Evolutionary conservation across 1,284 basidiomycete genomes (phyloP).

Genomic region (Xerocomus subilludens): DNA sequence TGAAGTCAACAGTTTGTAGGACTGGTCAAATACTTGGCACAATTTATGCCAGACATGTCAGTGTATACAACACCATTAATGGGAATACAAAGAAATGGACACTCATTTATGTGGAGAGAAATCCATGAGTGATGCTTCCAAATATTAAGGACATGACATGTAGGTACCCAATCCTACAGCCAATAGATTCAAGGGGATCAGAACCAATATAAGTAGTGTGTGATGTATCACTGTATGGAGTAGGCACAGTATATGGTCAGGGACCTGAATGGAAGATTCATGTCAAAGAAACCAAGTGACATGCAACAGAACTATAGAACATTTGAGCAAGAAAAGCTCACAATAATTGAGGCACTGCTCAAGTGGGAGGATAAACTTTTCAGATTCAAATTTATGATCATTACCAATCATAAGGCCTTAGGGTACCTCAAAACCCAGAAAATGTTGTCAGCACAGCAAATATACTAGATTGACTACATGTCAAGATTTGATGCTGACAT

Average conservation of each 20-base stretch:
- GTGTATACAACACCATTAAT: conserved; percentile 26
- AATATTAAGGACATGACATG: conserved; percentile 8
- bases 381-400: neutral
- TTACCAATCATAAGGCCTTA: neutral
- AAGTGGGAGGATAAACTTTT: conserved; percentile 9
- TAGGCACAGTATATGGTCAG: conserved; percentile 55
- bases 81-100: conserved; percentile 49
- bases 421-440: neutral
- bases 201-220: conserved; percentile 60
- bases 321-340: conserved; percentile 46
- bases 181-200: neutral
- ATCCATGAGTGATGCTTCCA: conserved; percentile 1
- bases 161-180: neutral
- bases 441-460: neutral
- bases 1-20: conserved; percentile 60
- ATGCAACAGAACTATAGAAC: conserved; percentile 36
- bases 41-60: conserved; percentile 55
- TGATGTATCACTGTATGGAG: conserved; percentile 55
- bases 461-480: neutral
- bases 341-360: conserved; percentile 1
- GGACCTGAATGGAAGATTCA: conserved; percentile 51
- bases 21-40: conserved; percentile 56
- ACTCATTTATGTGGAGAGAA: conserved; percentile 38
- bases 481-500: neutral
- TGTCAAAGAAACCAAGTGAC: conserved; percentile 31